phyloP scores from a whole-genome alignment of 2,329 filamentous ascomycete genomes.

The Colletotrichum orchidophilum region DNA sequence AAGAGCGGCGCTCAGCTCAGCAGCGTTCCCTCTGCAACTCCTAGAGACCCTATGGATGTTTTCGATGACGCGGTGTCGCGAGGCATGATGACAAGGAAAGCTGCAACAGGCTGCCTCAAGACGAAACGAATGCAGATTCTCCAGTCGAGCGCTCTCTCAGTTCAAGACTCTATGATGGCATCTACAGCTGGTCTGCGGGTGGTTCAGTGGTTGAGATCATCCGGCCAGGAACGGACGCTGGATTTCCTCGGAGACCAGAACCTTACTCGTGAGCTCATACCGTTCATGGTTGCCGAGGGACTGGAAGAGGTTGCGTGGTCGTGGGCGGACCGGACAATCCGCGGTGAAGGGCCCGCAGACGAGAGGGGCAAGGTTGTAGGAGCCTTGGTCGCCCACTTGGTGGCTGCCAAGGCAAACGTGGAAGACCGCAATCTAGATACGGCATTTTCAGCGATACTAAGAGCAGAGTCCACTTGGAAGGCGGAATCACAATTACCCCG shows the following conservation, averaged over 20 bases:
- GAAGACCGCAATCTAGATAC: constrained; percentile 54
- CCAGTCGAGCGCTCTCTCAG: constrained; percentile 43
- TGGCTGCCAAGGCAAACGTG: constrained; percentile 52
- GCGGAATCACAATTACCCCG: constrained; percentile 45
- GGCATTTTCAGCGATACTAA: constrained; percentile 58
- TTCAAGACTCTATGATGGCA: constrained; percentile 46
- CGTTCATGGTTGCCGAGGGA: constrained; percentile 63
- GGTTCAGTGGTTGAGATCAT: constrained; percentile 63
- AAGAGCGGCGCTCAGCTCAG: constrained; percentile 43
- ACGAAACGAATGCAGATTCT: constrained; percentile 55
- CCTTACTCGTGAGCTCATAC: constrained; percentile 53
- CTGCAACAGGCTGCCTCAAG: constrained; percentile 63
- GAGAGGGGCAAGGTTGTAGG: constrained; percentile 22
- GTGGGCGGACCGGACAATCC: constrained; percentile 50
- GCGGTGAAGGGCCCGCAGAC: constrained; percentile 33
- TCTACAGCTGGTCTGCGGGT: constrained; percentile 59
- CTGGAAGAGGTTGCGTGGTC: constrained; percentile 61
- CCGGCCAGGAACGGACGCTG: constrained; percentile 56
- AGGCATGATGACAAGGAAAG: constrained; percentile 64
- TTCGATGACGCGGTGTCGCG: constrained; percentile 65
- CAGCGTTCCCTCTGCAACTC: constrained; percentile 20
- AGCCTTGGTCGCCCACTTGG: constrained; percentile 49
- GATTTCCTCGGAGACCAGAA: constrained; percentile 52
- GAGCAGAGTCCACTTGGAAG: constrained; percentile 55
- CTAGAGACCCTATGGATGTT: constrained; percentile 59